phyloP scores from a whole-genome alignment of 2,329 filamentous ascomycete genomes.

The Aspergillus chevalieri region DNA sequence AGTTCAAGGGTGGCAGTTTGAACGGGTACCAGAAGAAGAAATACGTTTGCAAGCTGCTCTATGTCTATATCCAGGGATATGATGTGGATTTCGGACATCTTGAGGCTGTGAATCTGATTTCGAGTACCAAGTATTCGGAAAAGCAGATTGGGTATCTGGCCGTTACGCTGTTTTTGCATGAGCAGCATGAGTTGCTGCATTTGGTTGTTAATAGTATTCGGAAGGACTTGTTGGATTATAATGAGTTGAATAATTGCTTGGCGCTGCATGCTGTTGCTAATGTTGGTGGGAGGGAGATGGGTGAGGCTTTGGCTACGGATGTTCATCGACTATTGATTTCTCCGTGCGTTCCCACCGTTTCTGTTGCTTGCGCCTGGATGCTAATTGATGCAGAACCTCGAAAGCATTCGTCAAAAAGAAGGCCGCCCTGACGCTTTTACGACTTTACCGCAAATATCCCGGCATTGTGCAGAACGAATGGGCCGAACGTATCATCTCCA shows the following conservation, averaged over 20 bases:
- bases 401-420: constrained; percentile 99
- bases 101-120: constrained; percentile 96
- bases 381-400: constrained; percentile 54
- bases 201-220: constrained; percentile 97
- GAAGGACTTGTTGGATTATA: constrained; percentile 89
- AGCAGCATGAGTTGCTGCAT: constrained; percentile 92
- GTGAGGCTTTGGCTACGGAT: constrained; percentile 83
- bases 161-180: constrained; percentile 93
- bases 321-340: constrained; percentile 92
- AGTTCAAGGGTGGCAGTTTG: constrained; percentile 91
- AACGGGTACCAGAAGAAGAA: constrained; percentile 99
- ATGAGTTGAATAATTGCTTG: constrained; percentile 95
- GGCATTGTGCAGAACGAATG: constrained; percentile 93
- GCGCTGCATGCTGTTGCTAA: constrained; percentile 97
- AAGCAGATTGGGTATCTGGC: constrained; percentile 99
- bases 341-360: constrained; percentile 56
- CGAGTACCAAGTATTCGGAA: constrained; percentile 93
- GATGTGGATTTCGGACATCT: constrained; percentile 98
- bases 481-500: constrained; percentile 95
- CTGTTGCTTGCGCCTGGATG: constrained; percentile 19
- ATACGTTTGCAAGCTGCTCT: constrained; percentile 99
- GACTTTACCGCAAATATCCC: constrained; percentile 89
- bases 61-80: constrained; percentile 98
- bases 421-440: constrained; percentile 84
- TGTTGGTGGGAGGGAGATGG: constrained; percentile 94